These are phyloP conservation scores for Vanderwaltozyma tropicalis DNA, from an alignment of 805 yeast genomes.

Conservation along the genomic window DNA sequence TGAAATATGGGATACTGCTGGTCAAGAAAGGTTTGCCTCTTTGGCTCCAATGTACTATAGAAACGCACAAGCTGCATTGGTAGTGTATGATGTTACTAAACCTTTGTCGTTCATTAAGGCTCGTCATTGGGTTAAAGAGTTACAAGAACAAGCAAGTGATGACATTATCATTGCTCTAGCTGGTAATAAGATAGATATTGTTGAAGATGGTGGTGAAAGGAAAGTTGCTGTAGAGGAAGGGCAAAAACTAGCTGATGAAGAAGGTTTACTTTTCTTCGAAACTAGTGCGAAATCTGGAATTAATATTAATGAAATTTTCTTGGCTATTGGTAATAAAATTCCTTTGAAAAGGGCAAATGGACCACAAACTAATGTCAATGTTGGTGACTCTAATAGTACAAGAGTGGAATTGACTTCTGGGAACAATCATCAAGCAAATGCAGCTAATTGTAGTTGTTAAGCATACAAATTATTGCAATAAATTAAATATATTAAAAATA, in stretches of 20 bases:
- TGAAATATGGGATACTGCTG: conserved; percentile 96
- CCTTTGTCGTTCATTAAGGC: conserved; percentile 94
- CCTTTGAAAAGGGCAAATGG: conserved; percentile 1
- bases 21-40: conserved; percentile 93
- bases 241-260: conserved; percentile 44
- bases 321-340: conserved; percentile 36
- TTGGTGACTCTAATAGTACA: neutral
- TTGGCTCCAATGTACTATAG: conserved; percentile 96
- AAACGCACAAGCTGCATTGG: conserved; percentile 93
- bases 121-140: conserved; percentile 94
- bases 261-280: conserved; percentile 40
- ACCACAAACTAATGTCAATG: neutral
- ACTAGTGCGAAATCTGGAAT: conserved; percentile 52
- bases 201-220: conserved; percentile 41
- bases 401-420: conserved; percentile 2
- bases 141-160: conserved; percentile 90
- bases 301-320: conserved; percentile 39
- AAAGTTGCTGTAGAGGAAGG: conserved; percentile 40
- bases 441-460: conserved; percentile 4
- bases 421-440: neutral
- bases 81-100: conserved; percentile 90
- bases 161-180: conserved; percentile 87
- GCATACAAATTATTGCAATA: no score
- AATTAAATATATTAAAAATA: no score
- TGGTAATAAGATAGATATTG: conserved; percentile 83